Evolutionary conservation across 164 flowering plant species (phyloP), one percentile per base, ranked within the genome.

Genomic region (Stephania japonica): DNA sequence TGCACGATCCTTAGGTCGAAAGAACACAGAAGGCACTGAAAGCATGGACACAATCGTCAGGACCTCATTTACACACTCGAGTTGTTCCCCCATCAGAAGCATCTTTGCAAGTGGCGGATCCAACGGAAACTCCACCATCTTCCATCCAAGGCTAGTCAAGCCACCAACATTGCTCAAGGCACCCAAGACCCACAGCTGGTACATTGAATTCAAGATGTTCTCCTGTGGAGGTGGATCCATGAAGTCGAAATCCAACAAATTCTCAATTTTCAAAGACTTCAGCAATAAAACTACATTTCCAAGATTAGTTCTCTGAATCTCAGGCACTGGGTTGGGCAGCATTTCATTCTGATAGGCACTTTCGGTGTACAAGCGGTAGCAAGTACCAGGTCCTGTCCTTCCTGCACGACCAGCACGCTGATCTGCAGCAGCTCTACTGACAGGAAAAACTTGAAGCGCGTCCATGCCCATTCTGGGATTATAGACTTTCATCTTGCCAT

Each of bases 161-260:
- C 83, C 73, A 24, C 98, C 98, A 13, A 87, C 88, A 80, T 91
- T 89, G 79, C 82, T 85, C 21, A 94, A 84, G 42, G 99, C 99
- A 47, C 99, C 94, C 81, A 94, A 82, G 14, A 89, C 93, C 96
- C 97, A 94, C 75, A 94, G 74, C 83, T 92, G 97, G 76, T 94
- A 90, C 98, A 92, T 92, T 38, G 99, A 91, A 75, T 91, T 94
- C 5, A 90, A 89, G 47, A 94, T 90, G 81, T 91, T 90, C 32
- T 91, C 99, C 76, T 89, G 95, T 5, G 99, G 99, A 5, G 99
- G 99, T 13, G 98, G 99, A 72, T 94, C 99, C 99, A 94, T 94
- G 82, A 94, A 94, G 76, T 94, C 98, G 75, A 94, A 92, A 81
- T 91, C 96, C 72, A 92, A 80, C 75, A 95, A 70, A 72, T 95